phyloP scores from a whole-genome alignment of 1,139 yeast species.

The Yamadazyma songkhlaensis region DNA sequence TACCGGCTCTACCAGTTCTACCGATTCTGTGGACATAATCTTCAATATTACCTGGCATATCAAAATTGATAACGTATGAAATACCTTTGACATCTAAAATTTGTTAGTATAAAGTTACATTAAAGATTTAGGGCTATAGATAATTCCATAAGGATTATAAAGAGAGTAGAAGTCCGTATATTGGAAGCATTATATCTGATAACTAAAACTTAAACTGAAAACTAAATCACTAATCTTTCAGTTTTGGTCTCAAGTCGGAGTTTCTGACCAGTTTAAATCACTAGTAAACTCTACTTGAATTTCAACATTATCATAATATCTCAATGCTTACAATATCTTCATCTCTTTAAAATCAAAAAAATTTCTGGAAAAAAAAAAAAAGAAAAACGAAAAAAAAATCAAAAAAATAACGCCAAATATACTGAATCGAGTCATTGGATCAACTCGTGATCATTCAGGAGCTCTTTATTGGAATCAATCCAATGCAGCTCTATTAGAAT shows the following conservation, averaged over 20 bases:
- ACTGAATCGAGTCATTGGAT: too few species aligned
- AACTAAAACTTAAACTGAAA: background rate
- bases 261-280: too few species aligned
- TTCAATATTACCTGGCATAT: constrained; percentile 97
- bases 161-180: constrained; percentile 3
- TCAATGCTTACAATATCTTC: constrained; percentile 1
- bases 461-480: too few species aligned
- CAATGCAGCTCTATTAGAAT: background rate
- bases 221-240: too few species aligned
- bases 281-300: too few species aligned
- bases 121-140: background rate
- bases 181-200: constrained; percentile 4
- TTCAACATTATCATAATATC: background rate
- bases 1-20: constrained; percentile 99
- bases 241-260: too few species aligned
- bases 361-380: background rate
- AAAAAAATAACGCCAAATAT: background rate
- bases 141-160: constrained; percentile 1
- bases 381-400: constrained; percentile 1
- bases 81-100: constrained; percentile 92
- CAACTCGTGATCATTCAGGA: too few species aligned
- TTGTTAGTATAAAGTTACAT: constrained; percentile 26
- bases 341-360: constrained; percentile 2
- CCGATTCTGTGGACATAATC: constrained; percentile 96
- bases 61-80: constrained; percentile 87